Percentiles rank a stretch among this genome's conserved stretches.
These are phyloP conservation scores for Drechslerella stenobrocha DNA, from an alignment of 2,329 filamentous ascomycete genomes.

Conservation along the genomic window DNA sequence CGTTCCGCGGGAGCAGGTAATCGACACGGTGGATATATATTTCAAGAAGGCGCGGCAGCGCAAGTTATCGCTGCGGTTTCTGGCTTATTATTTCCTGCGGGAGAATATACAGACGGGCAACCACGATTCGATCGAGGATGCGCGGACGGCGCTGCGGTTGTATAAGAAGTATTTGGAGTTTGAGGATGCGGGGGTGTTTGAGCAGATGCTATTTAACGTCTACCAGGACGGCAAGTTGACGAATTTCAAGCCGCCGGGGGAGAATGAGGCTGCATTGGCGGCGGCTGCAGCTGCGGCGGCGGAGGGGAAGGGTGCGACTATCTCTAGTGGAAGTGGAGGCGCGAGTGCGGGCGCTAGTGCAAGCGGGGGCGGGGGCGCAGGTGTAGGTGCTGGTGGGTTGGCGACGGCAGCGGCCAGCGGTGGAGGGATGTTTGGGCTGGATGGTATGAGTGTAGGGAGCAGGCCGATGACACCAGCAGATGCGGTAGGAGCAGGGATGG, in stretches of 20 bases:
- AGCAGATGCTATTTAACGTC: constrained; percentile 82
- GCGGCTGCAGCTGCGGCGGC: constrained; percentile 23
- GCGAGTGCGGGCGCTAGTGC: neutral
- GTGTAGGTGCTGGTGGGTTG: constrained; percentile 19
- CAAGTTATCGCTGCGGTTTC: constrained; percentile 86
- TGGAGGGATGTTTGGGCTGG: constrained; percentile 12
- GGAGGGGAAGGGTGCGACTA: constrained; percentile 11
- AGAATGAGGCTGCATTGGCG: constrained; percentile 48
- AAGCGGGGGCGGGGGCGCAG: constrained; percentile 5
- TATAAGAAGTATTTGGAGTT: constrained; percentile 90
- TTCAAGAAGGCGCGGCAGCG: constrained; percentile 75
- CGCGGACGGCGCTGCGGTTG: constrained; percentile 82
- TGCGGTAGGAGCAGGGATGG: constrained; percentile 8
- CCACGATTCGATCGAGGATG: constrained; percentile 95
- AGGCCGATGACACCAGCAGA: constrained; percentile 27
- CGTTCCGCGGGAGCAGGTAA: constrained; percentile 83
- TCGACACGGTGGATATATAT: constrained; percentile 92
- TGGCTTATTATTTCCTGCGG: constrained; percentile 87
- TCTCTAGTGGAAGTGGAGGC: neutral
- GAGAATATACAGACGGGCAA: constrained; percentile 91
- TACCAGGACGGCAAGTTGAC: constrained; percentile 68
- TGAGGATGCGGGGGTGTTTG: constrained; percentile 78
- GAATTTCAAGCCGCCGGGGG: constrained; percentile 63
- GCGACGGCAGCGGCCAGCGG: neutral
- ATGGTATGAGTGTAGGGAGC: constrained; percentile 15